Evolutionary conservation across 768 basidiomycete species (phyloP), one percentile per base, ranked within the genome.

Genomic region (Boletus sensibilis): DNA sequence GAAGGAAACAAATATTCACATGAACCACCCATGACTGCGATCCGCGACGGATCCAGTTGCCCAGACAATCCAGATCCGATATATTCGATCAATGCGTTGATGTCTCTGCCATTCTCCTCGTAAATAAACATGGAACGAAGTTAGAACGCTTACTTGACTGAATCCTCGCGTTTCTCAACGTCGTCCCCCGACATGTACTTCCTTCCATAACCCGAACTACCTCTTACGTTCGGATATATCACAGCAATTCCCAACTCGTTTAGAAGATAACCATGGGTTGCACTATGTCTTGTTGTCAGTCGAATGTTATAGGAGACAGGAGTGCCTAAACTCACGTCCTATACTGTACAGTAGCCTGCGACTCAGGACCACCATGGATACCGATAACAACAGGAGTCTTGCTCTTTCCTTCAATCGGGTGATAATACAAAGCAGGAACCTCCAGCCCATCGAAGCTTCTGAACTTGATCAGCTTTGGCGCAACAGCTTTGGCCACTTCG

Each of bases 171-270:
- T 52, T 78, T 78, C 57, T 72, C 67, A 6, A 78, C 72, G 31
- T 76, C 75, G 57, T 78, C 77, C 29, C 65, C 59, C 16, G 73
- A 64, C 68, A 75, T 65, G 61, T 75, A 78, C 48, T 57, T 70
- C 54, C 64, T 76, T 33, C 76, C 77, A 49, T 78, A 78, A 27
- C 76, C 76, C 4, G 65, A 64, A 52, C 77, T 78, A 39, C 76
- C 77, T 43, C 76, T 64, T 21, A 78, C 77, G 43, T 78, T 78
- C 16, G 76, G 76, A 54, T 75, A 76, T 33, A 78, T 70, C 34
- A 78, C 56, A 0, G 75, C 77, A 25, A 74, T 70, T 18, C 68
- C 71, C 35, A 78, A 59, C 48, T 78, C 76, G 47, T 75, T 78
- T 25, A 78, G 50, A n/a, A 78, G 61, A 57, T 78, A 78, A 33